Conservation (phyloP, 371 early-diverging fungal genomes). For the Sporodiniella umbellata region DNA sequence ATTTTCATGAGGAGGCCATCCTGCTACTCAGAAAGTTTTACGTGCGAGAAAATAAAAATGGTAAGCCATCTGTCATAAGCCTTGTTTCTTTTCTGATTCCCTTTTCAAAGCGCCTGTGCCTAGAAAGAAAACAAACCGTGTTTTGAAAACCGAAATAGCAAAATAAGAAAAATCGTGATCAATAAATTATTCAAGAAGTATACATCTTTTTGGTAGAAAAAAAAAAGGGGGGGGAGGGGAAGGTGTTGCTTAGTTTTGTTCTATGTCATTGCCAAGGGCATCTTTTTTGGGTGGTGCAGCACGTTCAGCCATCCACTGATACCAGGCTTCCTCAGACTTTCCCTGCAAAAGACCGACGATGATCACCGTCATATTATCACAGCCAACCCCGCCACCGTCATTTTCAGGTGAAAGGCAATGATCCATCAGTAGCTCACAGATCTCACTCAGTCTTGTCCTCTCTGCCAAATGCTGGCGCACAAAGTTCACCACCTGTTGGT, state of each 20-base stretch:
- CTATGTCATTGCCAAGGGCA: conserved; percentile 22
- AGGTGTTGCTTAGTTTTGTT: not conserved
- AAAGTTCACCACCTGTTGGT: conserved; percentile 84
- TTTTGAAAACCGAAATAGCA: conserved; percentile 64
- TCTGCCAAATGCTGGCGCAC: conserved; percentile 65
- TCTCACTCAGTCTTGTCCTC: conserved; percentile 50
- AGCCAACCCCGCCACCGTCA: conserved; percentile 88
- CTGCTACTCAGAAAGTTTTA: conserved; percentile 86
- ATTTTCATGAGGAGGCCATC: conserved; percentile 79
- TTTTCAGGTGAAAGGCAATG: conserved; percentile 82
- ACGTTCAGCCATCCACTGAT: conserved; percentile 40
- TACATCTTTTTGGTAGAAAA: too few species aligned
- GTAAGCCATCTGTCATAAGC: conserved; percentile 33
- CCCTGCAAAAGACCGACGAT: conserved; percentile 87
- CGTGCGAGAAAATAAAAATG: conserved; percentile 83
- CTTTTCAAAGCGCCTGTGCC: conserved; percentile 91
- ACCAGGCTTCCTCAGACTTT: conserved; percentile 69
- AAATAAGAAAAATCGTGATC: not conserved
- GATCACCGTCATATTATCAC: conserved; percentile 98
- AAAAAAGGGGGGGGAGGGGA: not conserved
- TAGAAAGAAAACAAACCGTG: conserved; percentile 78
- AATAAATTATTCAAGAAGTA: too few species aligned
- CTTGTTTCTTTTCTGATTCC: not conserved
- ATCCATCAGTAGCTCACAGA: conserved; percentile 91
- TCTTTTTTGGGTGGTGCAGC: conserved; percentile 25